phyloP scores from a whole-genome alignment of 345 rosid species.

The Hirschfeldia incana region DNA sequence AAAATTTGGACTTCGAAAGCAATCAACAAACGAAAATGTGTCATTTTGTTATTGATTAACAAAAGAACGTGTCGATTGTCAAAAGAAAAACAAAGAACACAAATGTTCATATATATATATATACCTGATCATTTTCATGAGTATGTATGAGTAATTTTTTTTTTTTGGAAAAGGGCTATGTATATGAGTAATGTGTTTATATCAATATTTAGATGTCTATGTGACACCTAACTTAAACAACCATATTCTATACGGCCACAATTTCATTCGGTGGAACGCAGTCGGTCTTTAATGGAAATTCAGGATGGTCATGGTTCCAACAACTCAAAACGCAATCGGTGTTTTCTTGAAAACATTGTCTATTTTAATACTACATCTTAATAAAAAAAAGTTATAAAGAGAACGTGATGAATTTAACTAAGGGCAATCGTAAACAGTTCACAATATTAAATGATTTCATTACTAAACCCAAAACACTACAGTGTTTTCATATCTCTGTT shows the following conservation, averaged over 20 bases:
- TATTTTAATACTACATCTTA: background rate
- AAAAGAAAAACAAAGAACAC: too few relatives aligned
- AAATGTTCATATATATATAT: background rate
- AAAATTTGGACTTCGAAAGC: background rate
- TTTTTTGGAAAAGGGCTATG: too few relatives aligned
- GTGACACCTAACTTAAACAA: background rate
- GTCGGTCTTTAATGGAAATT: background rate
- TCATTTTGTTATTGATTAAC: background rate
- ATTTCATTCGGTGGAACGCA: background rate
- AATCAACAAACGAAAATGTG: background rate
- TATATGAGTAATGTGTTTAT: background rate
- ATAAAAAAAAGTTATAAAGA: background rate
- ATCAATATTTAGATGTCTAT: background rate
- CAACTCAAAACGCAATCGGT: constrained; percentile 1
- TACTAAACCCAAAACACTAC: background rate
- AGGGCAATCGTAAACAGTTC: background rate
- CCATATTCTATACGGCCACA: constrained; percentile 3
- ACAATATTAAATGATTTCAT: background rate
- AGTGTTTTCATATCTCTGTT: background rate
- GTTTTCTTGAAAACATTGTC: background rate
- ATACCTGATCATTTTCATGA: background rate
- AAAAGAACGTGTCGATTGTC: background rate
- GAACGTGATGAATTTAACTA: background rate
- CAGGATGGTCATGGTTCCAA: background rate
- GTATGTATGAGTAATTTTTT: background rate